phyloP scores from a whole-genome alignment of 371 early-diverging fungal species.

The Rhizopus microsporus region DNA sequence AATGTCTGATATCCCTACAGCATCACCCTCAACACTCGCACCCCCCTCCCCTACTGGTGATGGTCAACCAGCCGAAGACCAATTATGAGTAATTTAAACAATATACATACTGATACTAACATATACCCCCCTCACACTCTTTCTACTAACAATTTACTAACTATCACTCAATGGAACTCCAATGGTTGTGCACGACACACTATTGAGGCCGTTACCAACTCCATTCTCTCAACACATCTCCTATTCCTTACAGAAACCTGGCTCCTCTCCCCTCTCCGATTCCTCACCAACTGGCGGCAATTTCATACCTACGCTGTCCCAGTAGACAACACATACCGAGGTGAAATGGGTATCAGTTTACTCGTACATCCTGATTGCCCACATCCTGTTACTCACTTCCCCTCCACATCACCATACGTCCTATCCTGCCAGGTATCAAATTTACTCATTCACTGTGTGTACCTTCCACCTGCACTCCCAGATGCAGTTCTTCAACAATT shows the following conservation, averaged over 20 bases:
- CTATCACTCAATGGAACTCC: not conserved
- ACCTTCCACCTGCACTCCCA: slow-evolving; percentile 4
- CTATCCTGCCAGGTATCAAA: slow-evolving; percentile 2
- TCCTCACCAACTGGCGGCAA: slow-evolving; percentile 14
- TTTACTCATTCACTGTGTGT: slow-evolving; percentile 7
- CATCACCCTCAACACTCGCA: not conserved
- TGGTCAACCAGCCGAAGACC: too few species aligned
- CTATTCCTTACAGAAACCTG: slow-evolving; percentile 23
- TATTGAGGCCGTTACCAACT: not conserved
- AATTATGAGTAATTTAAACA: too few species aligned
- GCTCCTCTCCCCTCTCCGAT: slow-evolving; percentile 2
- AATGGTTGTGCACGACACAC: not conserved
- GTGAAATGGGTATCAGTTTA: slow-evolving; percentile 4
- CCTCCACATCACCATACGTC: not conserved
- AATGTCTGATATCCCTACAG: not conserved
- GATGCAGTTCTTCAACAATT: not conserved
- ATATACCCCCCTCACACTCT: not conserved
- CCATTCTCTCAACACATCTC: not conserved
- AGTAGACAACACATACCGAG: not conserved
- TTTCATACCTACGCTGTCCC: slow-evolving; percentile 19
- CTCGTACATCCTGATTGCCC: too few species aligned
- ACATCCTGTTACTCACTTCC: not conserved
- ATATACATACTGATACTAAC: too few species aligned
- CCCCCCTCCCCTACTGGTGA: not conserved
- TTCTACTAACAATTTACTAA: not conserved